Base-by-base conservation (phyloP, 139 green algal genomes). In the Micromonas commoda region DNA sequence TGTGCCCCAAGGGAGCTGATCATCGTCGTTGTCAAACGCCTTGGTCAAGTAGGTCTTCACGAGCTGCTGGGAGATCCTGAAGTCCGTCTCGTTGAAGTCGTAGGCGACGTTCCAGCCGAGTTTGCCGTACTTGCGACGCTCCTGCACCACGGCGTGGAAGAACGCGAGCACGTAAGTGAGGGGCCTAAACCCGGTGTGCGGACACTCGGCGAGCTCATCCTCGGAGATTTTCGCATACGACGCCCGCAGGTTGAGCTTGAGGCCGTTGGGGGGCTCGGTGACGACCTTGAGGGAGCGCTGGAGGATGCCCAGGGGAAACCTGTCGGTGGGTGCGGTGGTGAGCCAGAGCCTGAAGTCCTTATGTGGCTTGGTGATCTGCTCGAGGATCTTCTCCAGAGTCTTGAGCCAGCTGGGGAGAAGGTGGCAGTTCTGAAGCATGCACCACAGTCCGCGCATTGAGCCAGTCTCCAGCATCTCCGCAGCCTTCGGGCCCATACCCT, bases 71-170 rank as follows among this genome's bases (percentile, higher is more conserved):
- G 83, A 91, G 83, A 96, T 96, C 45, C 92, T 82, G 84, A 94
- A 93, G 84, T 97, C 92, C 26, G 92, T 97, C 78, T 96, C 92
- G 82, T 94, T 97, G 87, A 97, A 97, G 85, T 97, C 92, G 76
- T 96, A 96, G 3, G 90, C 82, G 64, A 97, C 90, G 76, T 97
- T 97, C 92, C 90, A 95, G 20, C 92, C 92, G 57, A 97, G 86
- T 84, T 94, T 96, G 73, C 92, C 90, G 76, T 95, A 97, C 87
- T 97, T 97, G 68, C 92, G 82, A 0, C 92, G 84, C 84, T 96
- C 92, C 81, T 93, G 90, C 71, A 97, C 89, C 6, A 94, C 89
- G 0, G 89, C 90, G 81, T 97, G 92, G 86, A 97, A 97, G 81
- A 94, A 93, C 2, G 82, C 88, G 38, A 97, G 85, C n/a, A 92